Conservation (phyloP, 1,284 basidiomycete species). For the Abortiporus biennis region DNA sequence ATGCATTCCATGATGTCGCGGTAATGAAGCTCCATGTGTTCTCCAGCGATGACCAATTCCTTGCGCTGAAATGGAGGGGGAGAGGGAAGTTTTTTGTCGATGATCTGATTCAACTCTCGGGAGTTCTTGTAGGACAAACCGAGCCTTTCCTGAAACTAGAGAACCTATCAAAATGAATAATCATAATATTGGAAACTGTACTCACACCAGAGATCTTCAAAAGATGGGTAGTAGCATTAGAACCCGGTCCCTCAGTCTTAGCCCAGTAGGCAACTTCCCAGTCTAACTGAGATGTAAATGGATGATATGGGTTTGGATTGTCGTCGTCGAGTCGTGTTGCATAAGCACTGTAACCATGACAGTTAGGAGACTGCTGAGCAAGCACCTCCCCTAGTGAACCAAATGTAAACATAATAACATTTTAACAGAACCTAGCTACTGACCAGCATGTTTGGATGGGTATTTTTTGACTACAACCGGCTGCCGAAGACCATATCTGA, state of each 20-base stretch:
- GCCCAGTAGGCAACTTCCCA: constrained; percentile 19
- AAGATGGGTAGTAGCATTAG: constrained; percentile 15
- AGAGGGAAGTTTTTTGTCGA: constrained; percentile 24
- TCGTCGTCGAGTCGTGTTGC: background rate
- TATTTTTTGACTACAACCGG: background rate
- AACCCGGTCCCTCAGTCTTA: constrained; percentile 13
- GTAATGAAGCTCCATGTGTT: constrained; percentile 21
- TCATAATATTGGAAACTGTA: background rate
- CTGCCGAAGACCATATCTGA: too few species aligned
- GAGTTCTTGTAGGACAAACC: constrained; percentile 24
- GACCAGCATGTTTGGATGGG: background rate
- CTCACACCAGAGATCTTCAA: constrained; percentile 16
- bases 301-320: constrained; percentile 9
- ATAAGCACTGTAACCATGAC: background rate
- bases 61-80: constrained; percentile 14
- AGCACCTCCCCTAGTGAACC: too few species aligned
- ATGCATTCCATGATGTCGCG: constrained; percentile 25
- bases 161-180: background rate
- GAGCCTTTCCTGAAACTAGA: constrained; percentile 17
- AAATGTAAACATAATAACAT: too few species aligned
- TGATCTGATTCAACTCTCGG: constrained; percentile 24
- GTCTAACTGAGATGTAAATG: constrained; percentile 11
- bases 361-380: background rate
- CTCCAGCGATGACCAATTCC: constrained; percentile 15
- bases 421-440: too few species aligned